A percentile compares a stretch with the other conserved stretches of the same genome.
Conservation (phyloP, 768 basidiomycete species). For the Mycena galopus region DNA sequence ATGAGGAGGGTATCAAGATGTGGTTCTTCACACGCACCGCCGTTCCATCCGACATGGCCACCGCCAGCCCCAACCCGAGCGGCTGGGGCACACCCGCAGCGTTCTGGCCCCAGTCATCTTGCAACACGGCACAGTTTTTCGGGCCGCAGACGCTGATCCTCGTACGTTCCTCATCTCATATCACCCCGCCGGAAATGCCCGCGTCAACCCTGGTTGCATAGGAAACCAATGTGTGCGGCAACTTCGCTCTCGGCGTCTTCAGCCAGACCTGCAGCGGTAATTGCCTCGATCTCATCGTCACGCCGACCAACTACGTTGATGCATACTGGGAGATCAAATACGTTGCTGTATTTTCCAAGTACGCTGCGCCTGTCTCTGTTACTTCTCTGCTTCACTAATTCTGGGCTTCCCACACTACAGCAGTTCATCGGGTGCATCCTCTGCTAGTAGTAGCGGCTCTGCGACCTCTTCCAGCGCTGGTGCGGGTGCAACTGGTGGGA, state of each 20-base stretch:
- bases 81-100: slow-evolving; percentile 71
- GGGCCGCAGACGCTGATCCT: slow-evolving; percentile 69
- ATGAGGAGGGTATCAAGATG: slow-evolving; percentile 60
- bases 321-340: slow-evolving; percentile 59
- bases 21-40: slow-evolving; percentile 58
- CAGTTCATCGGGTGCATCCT: slow-evolving; percentile 3
- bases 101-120: slow-evolving; percentile 66
- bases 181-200: not conserved
- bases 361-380: not conserved
- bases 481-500: not conserved
- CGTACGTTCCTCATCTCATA: slow-evolving; percentile 41
- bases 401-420: not conserved
- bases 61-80: slow-evolving; percentile 66
- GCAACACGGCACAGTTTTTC: slow-evolving; percentile 71
- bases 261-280: slow-evolving; percentile 39
- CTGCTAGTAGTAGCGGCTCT: not conserved
- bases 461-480: not conserved
- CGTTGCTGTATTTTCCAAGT: slow-evolving; percentile 48
- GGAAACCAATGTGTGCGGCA: slow-evolving; percentile 42
- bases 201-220: not conserved
- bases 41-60: slow-evolving; percentile 71
- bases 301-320: slow-evolving; percentile 47
- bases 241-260: slow-evolving; percentile 29
- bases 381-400: not conserved
- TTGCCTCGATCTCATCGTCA: slow-evolving; percentile 48